Evolutionary conservation across 352 stramenopile species (phyloP).

Genomic region (Globisporangium cederbergense): DNA sequence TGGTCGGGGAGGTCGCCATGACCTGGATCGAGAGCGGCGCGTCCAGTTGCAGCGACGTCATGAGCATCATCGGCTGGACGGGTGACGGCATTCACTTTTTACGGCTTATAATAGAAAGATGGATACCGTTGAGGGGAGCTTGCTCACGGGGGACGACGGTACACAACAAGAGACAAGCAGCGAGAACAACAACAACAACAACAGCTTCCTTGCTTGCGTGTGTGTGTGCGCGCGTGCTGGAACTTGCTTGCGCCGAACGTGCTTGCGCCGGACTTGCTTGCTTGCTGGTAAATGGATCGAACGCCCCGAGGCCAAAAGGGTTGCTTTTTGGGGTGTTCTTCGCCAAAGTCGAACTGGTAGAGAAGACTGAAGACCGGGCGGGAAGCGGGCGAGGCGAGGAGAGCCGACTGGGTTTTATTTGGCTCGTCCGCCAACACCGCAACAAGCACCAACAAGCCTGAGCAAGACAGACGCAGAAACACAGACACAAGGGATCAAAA

Average conservation of each 20-base stretch:
- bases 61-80: slow-evolving; percentile 32
- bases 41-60: slow-evolving; percentile 29
- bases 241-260: slow-evolving; percentile 1
- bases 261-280: slow-evolving; percentile 2
- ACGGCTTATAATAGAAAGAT: slow-evolving; percentile 7
- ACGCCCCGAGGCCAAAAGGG: not conserved
- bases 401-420: not conserved
- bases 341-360: slow-evolving; percentile 27
- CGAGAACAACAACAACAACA: not conserved
- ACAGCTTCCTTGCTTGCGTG: slow-evolving; percentile 1
- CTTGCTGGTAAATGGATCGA: slow-evolving; percentile 19
- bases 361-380: not conserved
- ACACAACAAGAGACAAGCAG: slow-evolving; percentile 12
- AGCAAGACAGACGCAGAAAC: not conserved
- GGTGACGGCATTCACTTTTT: slow-evolving; percentile 1
- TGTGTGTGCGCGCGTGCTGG: not conserved
- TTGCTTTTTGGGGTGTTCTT: slow-evolving; percentile 17
- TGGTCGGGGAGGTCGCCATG: slow-evolving; percentile 23
- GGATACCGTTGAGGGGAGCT: not conserved
- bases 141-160: slow-evolving; percentile 4
- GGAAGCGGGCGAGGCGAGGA: not conserved
- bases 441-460: not conserved
- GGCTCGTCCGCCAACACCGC: slow-evolving; percentile 4
- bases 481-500: slow-evolving; percentile 5
- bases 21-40: slow-evolving; percentile 46